Base-by-base conservation (phyloP, 345 rosid genomes). In the Salix viminalis region DNA sequence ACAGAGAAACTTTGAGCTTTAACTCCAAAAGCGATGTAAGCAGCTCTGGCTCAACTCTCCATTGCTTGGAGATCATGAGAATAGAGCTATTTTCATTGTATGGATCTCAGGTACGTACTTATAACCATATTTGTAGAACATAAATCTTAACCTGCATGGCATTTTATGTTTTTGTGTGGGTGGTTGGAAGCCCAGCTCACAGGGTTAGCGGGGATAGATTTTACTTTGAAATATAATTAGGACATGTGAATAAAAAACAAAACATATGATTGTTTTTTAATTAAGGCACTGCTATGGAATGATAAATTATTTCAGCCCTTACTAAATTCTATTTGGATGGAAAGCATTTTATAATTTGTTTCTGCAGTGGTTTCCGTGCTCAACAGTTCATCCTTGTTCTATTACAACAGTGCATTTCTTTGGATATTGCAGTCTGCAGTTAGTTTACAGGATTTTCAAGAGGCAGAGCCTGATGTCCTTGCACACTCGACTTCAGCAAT, bases 381-480 rank as follows among this genome's bases (percentile, higher is more conserved):
- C 36, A 28, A 1, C 48, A 69, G 28, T 62, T 30, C 46, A 66
- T 36, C 37, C 30, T 2, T 11, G 15, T 32, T 56, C 65, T 41
- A 56, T 72, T 37, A 11, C 73, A 69, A 82, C 73, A 75, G 30
- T 79, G 15, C 46, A 44, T 85, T 54, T 70, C 70, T 77, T 78
- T 83, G 65, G 70, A 48, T 75, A 56, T 82, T 81, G 79, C 96
- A 93, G 99, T 84, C 85, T 71, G 70, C 76, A 67, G 83, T 95
- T 80, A 83, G 84, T 75, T 81, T 93, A 83, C 86, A 89, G 83
- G 94, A 93, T 79, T 91, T 91, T 85, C 96, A 91, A 87, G 98
- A 91, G 80, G 98, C 97, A 1, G 99, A 95, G 79, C 91, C 97
- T 67, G 99, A 91, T 83, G 73, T 81, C 74, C 87, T 95, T 77